phyloP scores from a whole-genome alignment of 805 yeast species.

The Suhomyces prunicola region DNA sequence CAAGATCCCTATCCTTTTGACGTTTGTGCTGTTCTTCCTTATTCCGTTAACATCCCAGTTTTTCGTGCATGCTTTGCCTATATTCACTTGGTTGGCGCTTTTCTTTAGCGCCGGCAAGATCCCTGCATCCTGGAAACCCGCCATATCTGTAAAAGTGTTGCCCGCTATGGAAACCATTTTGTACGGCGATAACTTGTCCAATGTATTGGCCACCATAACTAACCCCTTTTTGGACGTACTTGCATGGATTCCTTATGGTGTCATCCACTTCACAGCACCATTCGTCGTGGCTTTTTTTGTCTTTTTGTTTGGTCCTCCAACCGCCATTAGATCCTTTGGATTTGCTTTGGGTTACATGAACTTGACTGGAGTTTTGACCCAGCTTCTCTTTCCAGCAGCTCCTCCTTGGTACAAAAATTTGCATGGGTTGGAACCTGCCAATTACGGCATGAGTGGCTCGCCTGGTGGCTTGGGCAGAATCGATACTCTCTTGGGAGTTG shows the following conservation, averaged over 20 bases:
- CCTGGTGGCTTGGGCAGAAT: slow-evolving; percentile 95
- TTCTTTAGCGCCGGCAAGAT: slow-evolving; percentile 76
- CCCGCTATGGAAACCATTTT: slow-evolving; percentile 91
- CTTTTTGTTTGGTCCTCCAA: slow-evolving; percentile 90
- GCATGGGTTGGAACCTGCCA: slow-evolving; percentile 85
- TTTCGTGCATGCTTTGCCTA: slow-evolving; percentile 77
- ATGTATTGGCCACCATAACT: slow-evolving; percentile 73
- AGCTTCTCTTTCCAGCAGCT: slow-evolving; percentile 85
- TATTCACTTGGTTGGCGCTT: slow-evolving; percentile 80
- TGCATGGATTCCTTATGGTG: slow-evolving; percentile 95
- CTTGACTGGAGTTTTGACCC: slow-evolving; percentile 76
- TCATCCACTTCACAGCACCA: slow-evolving; percentile 87
- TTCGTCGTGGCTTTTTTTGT: slow-evolving; percentile 76
- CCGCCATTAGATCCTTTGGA: slow-evolving; percentile 75
- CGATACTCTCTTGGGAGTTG: slow-evolving; percentile 73
- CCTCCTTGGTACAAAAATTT: slow-evolving; percentile 94
- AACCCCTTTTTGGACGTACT: slow-evolving; percentile 67
- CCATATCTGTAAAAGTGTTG: slow-evolving; percentile 81
- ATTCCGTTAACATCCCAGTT: slow-evolving; percentile 83
- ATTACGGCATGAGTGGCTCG: slow-evolving; percentile 86
- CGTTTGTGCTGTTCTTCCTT: slow-evolving; percentile 46
- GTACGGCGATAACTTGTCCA: slow-evolving; percentile 86
- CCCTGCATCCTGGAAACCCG: slow-evolving; percentile 73
- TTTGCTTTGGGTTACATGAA: slow-evolving; percentile 96
- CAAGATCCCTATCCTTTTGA: slow-evolving; percentile 35